Evolutionary conservation across 805 yeast species (phyloP).

Genomic region (Sugiyamaella lignohabitans): DNA sequence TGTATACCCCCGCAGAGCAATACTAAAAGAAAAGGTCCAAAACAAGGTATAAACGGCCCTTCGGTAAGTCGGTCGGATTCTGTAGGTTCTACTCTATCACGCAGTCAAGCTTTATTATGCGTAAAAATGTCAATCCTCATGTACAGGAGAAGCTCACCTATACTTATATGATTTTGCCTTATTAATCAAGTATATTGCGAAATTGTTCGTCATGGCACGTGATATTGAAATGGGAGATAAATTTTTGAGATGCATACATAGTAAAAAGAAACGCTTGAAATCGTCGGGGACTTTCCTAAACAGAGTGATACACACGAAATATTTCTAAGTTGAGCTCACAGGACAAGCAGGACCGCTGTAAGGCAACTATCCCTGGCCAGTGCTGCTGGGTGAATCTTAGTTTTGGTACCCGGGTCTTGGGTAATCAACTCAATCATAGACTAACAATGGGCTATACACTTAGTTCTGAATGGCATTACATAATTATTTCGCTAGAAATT

Average conservation of each 20-base stretch:
- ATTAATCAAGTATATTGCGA: not conserved
- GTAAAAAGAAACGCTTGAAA: constrained; percentile 2
- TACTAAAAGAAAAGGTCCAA: not conserved
- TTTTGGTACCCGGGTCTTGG: too few relatives aligned
- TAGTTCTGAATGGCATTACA: not conserved
- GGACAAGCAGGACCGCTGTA: too few relatives aligned
- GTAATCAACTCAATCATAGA: not conserved
- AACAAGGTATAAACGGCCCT: too few relatives aligned
- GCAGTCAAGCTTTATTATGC: too few relatives aligned
- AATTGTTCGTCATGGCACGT: not conserved
- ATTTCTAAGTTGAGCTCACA: too few relatives aligned
- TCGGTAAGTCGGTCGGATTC: too few relatives aligned
- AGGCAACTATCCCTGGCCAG: too few relatives aligned
- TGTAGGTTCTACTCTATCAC: too few relatives aligned
- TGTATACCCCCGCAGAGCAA: not conserved
- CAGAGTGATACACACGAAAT: not conserved
- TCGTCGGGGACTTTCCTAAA: constrained; percentile 2
- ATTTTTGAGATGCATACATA: not conserved
- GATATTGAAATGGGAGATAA: not conserved
- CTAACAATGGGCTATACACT: not conserved
- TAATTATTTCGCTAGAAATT: too few relatives aligned
- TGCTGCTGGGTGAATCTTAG: too few relatives aligned
- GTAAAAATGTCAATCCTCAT: not conserved
- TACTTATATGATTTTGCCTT: not conserved
- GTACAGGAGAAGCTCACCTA: not conserved